phyloP scores from a whole-genome alignment of 768 basidiomycete genomes.

The Macrolepiota fuliginosa region DNA sequence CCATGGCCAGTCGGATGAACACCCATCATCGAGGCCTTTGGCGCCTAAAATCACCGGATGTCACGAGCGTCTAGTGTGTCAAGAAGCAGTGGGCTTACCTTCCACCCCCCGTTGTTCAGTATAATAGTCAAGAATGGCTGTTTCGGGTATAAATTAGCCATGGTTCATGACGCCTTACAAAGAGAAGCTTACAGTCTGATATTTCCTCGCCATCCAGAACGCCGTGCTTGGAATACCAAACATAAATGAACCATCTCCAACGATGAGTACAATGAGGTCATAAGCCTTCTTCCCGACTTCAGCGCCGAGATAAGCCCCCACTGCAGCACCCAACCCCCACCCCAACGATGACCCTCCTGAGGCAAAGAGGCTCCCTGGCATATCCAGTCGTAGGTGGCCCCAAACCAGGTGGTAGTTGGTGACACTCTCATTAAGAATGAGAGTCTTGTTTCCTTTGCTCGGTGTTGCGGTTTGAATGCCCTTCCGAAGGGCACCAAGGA shows the following conservation, averaged over 20 bases:
- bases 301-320: conserved; percentile 55
- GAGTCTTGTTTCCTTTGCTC: conserved; percentile 31
- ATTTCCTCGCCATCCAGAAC: conserved; percentile 73
- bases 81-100: conserved; percentile 27
- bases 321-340: conserved; percentile 63
- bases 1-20: conserved; percentile 62
- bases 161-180: not conserved
- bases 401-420: conserved; percentile 54
- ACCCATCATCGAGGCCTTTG: conserved; percentile 61
- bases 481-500: conserved; percentile 47
- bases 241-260: conserved; percentile 70
- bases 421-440: conserved; percentile 64
- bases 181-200: conserved; percentile 49
- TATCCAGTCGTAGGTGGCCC: conserved; percentile 54
- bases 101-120: conserved; percentile 74
- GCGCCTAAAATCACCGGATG: conserved; percentile 37
- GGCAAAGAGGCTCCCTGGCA: conserved; percentile 46
- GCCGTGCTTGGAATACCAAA: conserved; percentile 65
- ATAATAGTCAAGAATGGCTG: conserved; percentile 72
- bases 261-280: conserved; percentile 57
- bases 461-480: conserved; percentile 37
- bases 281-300: conserved; percentile 26
- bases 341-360: conserved; percentile 69
- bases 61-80: not conserved
- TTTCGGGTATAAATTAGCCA: not conserved